phyloP scores from a whole-genome alignment of 2,329 filamentous ascomycete species.

The Sporothrix brasiliensis region DNA sequence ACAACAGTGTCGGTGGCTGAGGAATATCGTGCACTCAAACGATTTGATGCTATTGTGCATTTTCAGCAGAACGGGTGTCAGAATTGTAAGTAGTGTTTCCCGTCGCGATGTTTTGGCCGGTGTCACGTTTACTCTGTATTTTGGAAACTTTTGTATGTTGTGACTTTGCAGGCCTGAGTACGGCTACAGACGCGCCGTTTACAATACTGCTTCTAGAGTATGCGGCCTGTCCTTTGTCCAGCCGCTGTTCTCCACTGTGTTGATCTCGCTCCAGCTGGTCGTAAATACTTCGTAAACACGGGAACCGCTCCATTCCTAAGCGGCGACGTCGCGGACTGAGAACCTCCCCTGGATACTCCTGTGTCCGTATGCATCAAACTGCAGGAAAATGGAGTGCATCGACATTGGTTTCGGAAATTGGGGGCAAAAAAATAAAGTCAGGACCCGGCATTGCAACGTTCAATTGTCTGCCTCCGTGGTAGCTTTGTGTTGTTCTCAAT shows the following conservation, averaged over 20 bases:
- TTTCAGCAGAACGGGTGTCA: not conserved
- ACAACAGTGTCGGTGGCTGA: constrained; percentile 3
- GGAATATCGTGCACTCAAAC: constrained; percentile 26
- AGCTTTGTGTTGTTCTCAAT: constrained; percentile 10
- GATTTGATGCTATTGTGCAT: constrained; percentile 24
- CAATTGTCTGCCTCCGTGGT: not conserved
- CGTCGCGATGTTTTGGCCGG: not conserved
- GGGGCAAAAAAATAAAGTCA: not conserved
- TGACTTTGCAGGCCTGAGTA: constrained; percentile 15
- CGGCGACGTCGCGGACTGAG: not conserved
- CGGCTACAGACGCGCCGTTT: not conserved
- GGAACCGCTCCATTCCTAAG: constrained; percentile 20
- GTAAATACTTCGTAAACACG: constrained; percentile 35
- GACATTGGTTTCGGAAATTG: not conserved
- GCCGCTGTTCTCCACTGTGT: constrained; percentile 21
- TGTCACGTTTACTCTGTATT: not conserved
- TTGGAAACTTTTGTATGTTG: not conserved
- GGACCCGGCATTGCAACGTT: not conserved
- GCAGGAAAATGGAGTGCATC: not conserved
- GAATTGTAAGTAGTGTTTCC: not conserved
- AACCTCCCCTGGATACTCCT: constrained; percentile 13
- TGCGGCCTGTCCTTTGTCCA: constrained; percentile 16
- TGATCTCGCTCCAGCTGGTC: constrained; percentile 26
- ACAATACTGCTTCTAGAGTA: not conserved
- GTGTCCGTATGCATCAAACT: constrained; percentile 10